Evolutionary conservation across 2,329 filamentous ascomycete genomes (phyloP), one percentile per base, ranked within the genome.

Genomic region (Phaeoacremonium minimum): DNA sequence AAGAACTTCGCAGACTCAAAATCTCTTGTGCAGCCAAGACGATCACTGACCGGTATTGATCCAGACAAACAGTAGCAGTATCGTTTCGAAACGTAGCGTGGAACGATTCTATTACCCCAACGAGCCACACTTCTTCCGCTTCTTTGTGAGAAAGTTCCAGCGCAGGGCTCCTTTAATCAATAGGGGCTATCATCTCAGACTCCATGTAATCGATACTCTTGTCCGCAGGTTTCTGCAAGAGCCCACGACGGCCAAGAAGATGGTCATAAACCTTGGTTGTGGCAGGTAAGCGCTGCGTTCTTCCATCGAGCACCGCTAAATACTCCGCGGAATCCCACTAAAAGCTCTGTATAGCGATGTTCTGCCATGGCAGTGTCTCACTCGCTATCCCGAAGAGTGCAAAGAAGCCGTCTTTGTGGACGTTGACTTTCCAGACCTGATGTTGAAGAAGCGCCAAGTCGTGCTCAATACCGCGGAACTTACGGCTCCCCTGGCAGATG

Each of bases 71-170:
- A 90, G 82, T 56, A 91, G 86, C 61, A 94, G 87, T 53, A 95
- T 95, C 48, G 83, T 90, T 13, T 95, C 89, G 12, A 96, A 96
- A 58, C 73, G 89, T 47, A 93, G 88, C 50, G 90, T 96, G n/a
- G 89, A 95, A 55, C 83, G 83, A 48, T 68, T 95, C 12, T 96
- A 96, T 59, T 83, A 86, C 53, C 73, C 83, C 13, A 51, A 78
- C 43, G 80, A 94, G 51, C 77, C 85, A 18, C 85, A 94, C 56
- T 95, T 87, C 66, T 91, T 93, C 49, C 83, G 85, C 32, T 83
- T 87, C 54, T 96, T 96, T 59, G 87, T 95, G 20, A 82, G 77
- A 47, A 94, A 90, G 57, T 85, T 85, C 47, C 82, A 88, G 58
- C 73, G 88, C 42, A 74, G 90, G 32, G 82, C 87, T n/a, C 89